Percentiles rank a stretch among this genome's conserved stretches.
Conservation (phyloP, 2,329 filamentous ascomycete genomes). For the Didymella sp. region DNA sequence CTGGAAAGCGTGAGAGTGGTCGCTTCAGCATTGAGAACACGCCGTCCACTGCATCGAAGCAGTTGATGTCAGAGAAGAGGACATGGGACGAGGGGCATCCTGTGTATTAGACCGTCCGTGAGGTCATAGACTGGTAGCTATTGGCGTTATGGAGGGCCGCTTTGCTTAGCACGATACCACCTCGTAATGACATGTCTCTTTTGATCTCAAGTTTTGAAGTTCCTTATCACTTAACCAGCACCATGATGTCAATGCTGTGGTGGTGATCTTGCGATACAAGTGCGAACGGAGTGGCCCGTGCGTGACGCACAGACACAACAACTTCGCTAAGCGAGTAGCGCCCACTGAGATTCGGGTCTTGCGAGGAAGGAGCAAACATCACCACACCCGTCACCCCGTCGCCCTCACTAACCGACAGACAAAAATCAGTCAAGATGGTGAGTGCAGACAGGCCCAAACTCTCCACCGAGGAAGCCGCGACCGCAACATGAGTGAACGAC, state of each 20-base stretch:
- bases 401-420: slow-evolving; percentile 46
- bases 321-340: slow-evolving; percentile 3
- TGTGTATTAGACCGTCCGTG: slow-evolving; percentile 50
- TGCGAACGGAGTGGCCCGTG: neutral
- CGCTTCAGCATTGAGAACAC: slow-evolving; percentile 46
- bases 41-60: slow-evolving; percentile 38
- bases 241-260: neutral
- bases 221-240: neutral
- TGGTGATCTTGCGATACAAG: neutral
- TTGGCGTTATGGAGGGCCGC: slow-evolving; percentile 10
- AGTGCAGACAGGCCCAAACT: slow-evolving; percentile 28
- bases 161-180: slow-evolving; percentile 41
- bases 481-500: slow-evolving; percentile 41
- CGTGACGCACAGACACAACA: neutral
- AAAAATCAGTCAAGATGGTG: slow-evolving; percentile 52
- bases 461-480: slow-evolving; percentile 15
- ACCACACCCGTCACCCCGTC: slow-evolving; percentile 47
- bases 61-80: slow-evolving; percentile 42
- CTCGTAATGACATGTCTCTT: slow-evolving; percentile 16
- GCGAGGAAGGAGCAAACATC: slow-evolving; percentile 20
- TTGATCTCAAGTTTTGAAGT: neutral
- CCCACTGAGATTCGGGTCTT: slow-evolving; percentile 1
- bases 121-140: slow-evolving; percentile 8
- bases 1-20: slow-evolving; percentile 41
- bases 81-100: slow-evolving; percentile 58